A percentile compares a stretch with the other conserved stretches of the same genome.
phyloP scores from a whole-genome alignment of 2,329 filamentous ascomycete genomes.

The Tolypocladium amazonense region DNA sequence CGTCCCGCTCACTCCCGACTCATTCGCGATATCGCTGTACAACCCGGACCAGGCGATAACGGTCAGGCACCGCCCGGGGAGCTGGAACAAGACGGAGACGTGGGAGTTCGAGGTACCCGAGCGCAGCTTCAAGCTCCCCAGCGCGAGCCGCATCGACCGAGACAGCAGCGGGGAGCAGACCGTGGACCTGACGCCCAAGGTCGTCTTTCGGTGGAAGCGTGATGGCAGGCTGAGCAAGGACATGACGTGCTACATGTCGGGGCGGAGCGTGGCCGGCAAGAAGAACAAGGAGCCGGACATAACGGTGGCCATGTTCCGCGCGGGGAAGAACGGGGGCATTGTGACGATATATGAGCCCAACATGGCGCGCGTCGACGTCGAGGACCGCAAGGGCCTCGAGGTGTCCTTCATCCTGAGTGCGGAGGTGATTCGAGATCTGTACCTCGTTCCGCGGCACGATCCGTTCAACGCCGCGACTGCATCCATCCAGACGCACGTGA shows the following conservation, averaged over 20 bases:
- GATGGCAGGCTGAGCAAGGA: conserved; percentile 81
- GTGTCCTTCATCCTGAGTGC: conserved; percentile 60
- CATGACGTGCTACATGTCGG: conserved; percentile 78
- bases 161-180: conserved; percentile 29
- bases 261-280: conserved; percentile 63
- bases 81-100: conserved; percentile 68
- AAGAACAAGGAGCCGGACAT: conserved; percentile 92
- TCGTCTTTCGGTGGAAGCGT: conserved; percentile 81
- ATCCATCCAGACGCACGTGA: background rate
- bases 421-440: conserved; percentile 55
- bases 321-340: conserved; percentile 49
- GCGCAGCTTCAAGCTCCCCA: conserved; percentile 72
- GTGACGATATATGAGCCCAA: conserved; percentile 92
- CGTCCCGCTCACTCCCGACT: conserved; percentile 61
- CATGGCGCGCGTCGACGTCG: conserved; percentile 77
- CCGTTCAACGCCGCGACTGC: conserved; percentile 58
- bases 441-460: conserved; percentile 55
- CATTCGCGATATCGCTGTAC: conserved; percentile 82
- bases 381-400: conserved; percentile 89
- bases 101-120: conserved; percentile 94
- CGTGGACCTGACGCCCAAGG: conserved; percentile 53
- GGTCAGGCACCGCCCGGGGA: conserved; percentile 60
- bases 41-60: conserved; percentile 79
- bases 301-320: conserved; percentile 77
- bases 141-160: conserved; percentile 66